A percentile compares a stretch with the other conserved stretches of the same genome.
phyloP scores from a whole-genome alignment of 306 rosid genomes.

The Cicer arietinum region DNA sequence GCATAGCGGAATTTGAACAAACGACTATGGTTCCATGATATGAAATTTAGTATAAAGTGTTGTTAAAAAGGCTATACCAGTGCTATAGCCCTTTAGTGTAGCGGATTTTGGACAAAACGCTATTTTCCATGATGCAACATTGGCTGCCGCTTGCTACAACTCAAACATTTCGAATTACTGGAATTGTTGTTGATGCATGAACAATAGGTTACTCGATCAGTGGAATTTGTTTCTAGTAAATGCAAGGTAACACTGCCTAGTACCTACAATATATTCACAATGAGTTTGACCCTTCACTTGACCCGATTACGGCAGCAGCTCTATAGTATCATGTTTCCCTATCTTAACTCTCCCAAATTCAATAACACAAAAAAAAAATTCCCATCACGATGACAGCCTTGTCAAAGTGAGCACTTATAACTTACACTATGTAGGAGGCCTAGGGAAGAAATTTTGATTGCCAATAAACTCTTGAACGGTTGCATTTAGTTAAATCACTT shows the following conservation, averaged over 20 bases:
- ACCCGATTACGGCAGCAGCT: neutral
- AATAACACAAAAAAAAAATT: neutral
- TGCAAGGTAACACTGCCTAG: neutral
- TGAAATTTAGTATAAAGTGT: neutral
- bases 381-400: neutral
- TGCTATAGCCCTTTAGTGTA: neutral
- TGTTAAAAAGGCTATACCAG: neutral
- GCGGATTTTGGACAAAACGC: neutral
- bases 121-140: neutral
- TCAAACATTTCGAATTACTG: neutral
- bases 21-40: neutral
- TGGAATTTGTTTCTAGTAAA: neutral
- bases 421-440: too few species aligned
- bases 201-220: neutral
- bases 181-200: conserved; percentile 11
- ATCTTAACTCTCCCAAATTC: neutral
- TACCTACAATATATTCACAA: neutral
- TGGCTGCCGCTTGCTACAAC: neutral
- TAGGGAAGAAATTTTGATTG: too few species aligned
- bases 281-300: neutral
- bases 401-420: neutral
- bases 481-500: neutral
- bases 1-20: neutral
- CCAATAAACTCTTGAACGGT: neutral
- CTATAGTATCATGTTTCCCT: neutral